A percentile compares a stretch with the other conserved stretches of the same genome.
phyloP scores from a whole-genome alignment of 495 filamentous ascomycete species.

The Neurospora sp. region DNA sequence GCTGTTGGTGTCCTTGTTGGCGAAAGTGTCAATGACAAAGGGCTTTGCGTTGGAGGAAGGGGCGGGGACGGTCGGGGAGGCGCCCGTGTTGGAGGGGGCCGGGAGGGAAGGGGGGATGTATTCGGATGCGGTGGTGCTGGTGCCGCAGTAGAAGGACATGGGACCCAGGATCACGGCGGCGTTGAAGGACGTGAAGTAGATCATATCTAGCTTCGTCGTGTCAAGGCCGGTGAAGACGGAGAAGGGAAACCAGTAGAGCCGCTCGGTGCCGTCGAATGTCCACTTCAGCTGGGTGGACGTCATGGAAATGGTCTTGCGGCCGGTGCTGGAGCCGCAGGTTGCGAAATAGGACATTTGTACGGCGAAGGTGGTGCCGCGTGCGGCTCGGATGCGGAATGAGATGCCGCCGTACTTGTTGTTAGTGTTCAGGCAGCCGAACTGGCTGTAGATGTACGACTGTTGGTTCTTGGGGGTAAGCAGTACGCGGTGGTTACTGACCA shows the following conservation, averaged over 20 bases:
- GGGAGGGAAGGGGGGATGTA: slow-evolving; percentile 37
- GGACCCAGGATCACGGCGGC: slow-evolving; percentile 44
- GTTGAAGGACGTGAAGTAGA: slow-evolving; percentile 39
- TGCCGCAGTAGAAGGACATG: slow-evolving; percentile 51
- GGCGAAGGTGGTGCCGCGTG: slow-evolving; percentile 43
- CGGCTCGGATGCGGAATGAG: slow-evolving; percentile 47
- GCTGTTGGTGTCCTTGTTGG: slow-evolving; percentile 43
- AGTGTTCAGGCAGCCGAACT: slow-evolving; percentile 46
- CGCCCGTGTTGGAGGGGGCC: slow-evolving; percentile 7
- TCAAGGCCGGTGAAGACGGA: slow-evolving; percentile 43
- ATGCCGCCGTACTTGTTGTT: slow-evolving; percentile 45
- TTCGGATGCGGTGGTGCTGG: slow-evolving; percentile 36
- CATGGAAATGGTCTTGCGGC: slow-evolving; percentile 25
- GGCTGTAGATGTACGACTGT: slow-evolving; percentile 49
- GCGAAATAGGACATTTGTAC: slow-evolving; percentile 40
- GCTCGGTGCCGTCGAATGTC: slow-evolving; percentile 51
- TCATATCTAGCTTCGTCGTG: slow-evolving; percentile 37
- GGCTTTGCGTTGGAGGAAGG: slow-evolving; percentile 38
- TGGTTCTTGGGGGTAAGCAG: slow-evolving; percentile 41
- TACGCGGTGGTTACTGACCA: slow-evolving; percentile 38
- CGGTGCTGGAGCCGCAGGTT: slow-evolving; percentile 30
- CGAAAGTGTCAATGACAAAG: slow-evolving; percentile 62
- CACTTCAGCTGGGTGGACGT: slow-evolving; percentile 44
- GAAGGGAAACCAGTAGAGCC: slow-evolving; percentile 50
- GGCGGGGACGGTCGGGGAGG: slow-evolving; percentile 33